Evolutionary conservation across 2,329 filamentous ascomycete genomes (phyloP), one percentile per base, ranked within the genome.

Genomic region (Aschersonia sp.): DNA sequence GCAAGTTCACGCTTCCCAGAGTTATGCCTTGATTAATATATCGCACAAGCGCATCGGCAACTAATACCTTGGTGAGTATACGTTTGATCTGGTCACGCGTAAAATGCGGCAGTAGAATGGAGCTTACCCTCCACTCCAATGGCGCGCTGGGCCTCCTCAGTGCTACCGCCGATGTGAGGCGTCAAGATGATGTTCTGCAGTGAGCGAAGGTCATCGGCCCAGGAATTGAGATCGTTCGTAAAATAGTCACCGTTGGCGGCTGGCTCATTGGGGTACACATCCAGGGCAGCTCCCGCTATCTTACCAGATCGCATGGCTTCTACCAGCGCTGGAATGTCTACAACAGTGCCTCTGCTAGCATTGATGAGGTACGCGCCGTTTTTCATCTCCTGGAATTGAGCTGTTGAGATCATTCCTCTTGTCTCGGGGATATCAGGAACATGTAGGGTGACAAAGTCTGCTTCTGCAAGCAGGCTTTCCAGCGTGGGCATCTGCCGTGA

Each of bases 11-110:
- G 51, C 89, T 88, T 55, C 89, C 89, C 30, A 94, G 67, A 3
- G 92, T 98, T 49, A 84, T 80, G 51, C 92, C 92, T 65, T 92
- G 88, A 69, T 97, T 98, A 63, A 97, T 92, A 65, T 97, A 98
- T 59, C 86, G 81, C 49, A 94, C 85, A 47, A 98, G 73, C 41
- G 89, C 85, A 45, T 92, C 84, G 53, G 78, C 81, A 50, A 98
- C 92, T 80, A 29, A 31, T 44, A 7, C 9, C 1, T 35, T 5
- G 32, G 5, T 44, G 6, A 5, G 9, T 9, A 35, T 30, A 28
- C 44, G 30, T 29, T 12, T 2, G 4, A 20, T 45, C 20, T 2
- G 4, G 29, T 45, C 30, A 41, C 20, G 31, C 4, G n/a, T 46
- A 10, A 12, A 7, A 7, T 38, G 35, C 12, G 35, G 35, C 35